Evolutionary conservation across 1,284 basidiomycete genomes (phyloP).

Genomic region (Cutaneotrichosporon dermatis): DNA sequence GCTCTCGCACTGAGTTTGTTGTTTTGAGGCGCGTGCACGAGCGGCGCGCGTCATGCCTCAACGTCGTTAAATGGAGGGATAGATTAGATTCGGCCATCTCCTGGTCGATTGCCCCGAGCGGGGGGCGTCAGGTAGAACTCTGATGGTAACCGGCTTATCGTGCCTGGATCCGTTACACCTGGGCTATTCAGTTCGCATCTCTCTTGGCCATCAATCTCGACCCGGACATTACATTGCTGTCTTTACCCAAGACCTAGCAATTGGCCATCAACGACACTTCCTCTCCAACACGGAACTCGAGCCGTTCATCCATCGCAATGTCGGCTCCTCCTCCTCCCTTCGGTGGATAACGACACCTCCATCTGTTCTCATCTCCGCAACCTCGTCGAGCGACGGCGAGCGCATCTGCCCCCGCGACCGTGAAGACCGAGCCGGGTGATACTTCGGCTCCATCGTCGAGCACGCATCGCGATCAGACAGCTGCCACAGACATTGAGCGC

Average conservation of each 20-base stretch:
- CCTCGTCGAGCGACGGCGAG: slow-evolving; percentile 19
- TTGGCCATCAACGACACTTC: no score
- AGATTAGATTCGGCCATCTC: no score
- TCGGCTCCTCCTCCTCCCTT: not conserved
- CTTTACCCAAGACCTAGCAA: no score
- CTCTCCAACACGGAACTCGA: no score
- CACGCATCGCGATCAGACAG: not conserved
- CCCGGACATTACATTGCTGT: no score
- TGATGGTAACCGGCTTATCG: no score
- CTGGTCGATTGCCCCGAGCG: no score
- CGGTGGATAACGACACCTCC: slow-evolving; percentile 29
- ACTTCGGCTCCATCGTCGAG: not conserved
- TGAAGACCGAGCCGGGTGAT: slow-evolving; percentile 18
- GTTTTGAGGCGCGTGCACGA: not conserved
- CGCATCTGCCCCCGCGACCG: not conserved
- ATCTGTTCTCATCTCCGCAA: slow-evolving; percentile 32
- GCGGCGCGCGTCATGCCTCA: not conserved
- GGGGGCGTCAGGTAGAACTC: not conserved
- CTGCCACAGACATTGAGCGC: slow-evolving; percentile 13
- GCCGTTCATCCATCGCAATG: not conserved
- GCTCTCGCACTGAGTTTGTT: not conserved
- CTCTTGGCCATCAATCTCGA: no score
- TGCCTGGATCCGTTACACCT: no score
- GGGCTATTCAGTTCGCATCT: no score
- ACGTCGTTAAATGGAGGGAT: not conserved